Base-by-base conservation (phyloP, 768 basidiomycete genomes). In the Hirschioporus abietinus region DNA sequence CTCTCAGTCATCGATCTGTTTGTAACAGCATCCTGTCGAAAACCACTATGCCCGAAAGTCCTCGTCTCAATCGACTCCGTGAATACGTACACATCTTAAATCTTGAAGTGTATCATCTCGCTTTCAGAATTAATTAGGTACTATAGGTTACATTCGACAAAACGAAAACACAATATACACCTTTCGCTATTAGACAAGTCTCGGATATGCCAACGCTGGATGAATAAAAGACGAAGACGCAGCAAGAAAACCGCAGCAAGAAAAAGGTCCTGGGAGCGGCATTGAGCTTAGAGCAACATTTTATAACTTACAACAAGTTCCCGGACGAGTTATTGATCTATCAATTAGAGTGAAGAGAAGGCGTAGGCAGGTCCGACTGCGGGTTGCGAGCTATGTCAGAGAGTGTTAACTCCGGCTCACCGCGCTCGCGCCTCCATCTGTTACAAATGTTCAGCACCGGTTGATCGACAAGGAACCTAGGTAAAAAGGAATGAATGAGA, bases 381-480 rank as follows among this genome's bases (percentile, higher is more conserved):
- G 42, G 42, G 42, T 52, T 52, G 42, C 42, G 42, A 5, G 74
- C 82, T 59, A 88, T 84, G 61, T 89, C 88, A 1, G 80, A 74
- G 66, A 86, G 68, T n/a, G 79, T 80, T 24, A 95, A 73, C 71
- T 93, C 92, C 1, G 82, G 76, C 71, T 95, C 91, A 15, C 92
- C 93, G 67, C 93, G 83, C 70, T 93, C 90, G 67, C 85, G 81
- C 68, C 95, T 83, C 96, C 96, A 97, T n/a, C 88, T 85, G 76
- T 98, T 97, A 58, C 87, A 82, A 65, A 89, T 86, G 35, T 75
- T 83, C 61, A 95, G 76, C 0, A 91, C 90, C 1, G 84, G 80
- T 36, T 84, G 83, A 68, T 96, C 94, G 36, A 93, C 83, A 66
- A 98, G 82, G 76, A 89, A 92, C 61, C 95, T 96, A 71, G 8